Conservation (phyloP, 768 basidiomycete species). For the Leucocoprinus sp. region DNA sequence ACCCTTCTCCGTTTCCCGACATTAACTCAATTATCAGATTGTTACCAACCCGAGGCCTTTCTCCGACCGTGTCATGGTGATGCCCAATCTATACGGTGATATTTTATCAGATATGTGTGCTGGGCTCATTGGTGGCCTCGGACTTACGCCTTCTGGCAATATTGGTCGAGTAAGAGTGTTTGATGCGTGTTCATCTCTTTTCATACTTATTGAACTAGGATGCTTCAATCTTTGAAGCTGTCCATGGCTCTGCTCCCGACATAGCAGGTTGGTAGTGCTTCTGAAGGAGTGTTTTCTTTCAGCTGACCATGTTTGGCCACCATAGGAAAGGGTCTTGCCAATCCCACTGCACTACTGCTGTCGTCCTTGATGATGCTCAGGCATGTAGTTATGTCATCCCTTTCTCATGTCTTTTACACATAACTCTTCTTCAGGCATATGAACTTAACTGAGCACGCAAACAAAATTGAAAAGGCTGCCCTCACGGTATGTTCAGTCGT, state of each 20-base stretch:
- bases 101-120: conserved; percentile 98
- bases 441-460: conserved; percentile 76
- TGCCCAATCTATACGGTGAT: conserved; percentile 97
- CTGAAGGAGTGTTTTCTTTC: not conserved
- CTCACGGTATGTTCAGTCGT: conserved; percentile 54
- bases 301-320: conserved; percentile 8
- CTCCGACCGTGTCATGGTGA: conserved; percentile 97
- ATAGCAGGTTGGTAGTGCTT: conserved; percentile 63
- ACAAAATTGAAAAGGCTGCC: conserved; percentile 87
- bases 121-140: conserved; percentile 95
- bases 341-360: conserved; percentile 96
- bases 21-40: conserved; percentile 37
- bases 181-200: not conserved
- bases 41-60: conserved; percentile 91
- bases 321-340: conserved; percentile 83
- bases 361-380: conserved; percentile 98
- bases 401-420: conserved; percentile 6
- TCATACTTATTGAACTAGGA: conserved; percentile 41
- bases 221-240: conserved; percentile 99
- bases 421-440: conserved; percentile 63
- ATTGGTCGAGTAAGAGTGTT: conserved; percentile 71
- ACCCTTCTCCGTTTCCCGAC: not conserved
- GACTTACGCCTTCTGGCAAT: conserved; percentile 95
- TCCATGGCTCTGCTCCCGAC: conserved; percentile 99
- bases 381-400: conserved; percentile 31